Base-by-base conservation (phyloP, 2,329 filamentous ascomycete genomes). In the Talaromyces piceae region DNA sequence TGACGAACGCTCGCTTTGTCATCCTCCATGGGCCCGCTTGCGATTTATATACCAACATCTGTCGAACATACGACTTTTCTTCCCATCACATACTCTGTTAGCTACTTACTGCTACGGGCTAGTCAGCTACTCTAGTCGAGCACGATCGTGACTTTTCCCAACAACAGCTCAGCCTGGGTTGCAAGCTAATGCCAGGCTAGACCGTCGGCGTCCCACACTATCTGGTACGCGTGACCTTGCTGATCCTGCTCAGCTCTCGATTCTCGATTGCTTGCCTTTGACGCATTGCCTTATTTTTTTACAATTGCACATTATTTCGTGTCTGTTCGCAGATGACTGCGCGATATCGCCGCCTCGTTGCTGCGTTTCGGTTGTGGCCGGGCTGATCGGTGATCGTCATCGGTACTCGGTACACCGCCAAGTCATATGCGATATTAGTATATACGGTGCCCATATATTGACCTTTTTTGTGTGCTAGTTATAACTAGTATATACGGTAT, bases 321-420 rank as follows among this genome's bases (percentile, higher is more conserved):
- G n/a, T n/a, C n/a, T n/a, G n/a, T n/a, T n/a, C n/a, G 30, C 51
- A 53, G 20, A 49, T 46, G 51, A 49, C 51, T 41, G 51, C 51
- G 48, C 47, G 43, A 22, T 31, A 47, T 41, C 33, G 47, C 46
- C 9, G 25, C 18, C 23, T 31, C 25, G 18, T 49, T 25, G 27
- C 45, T 27, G 41, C 45, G 27, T 27, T 41, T 33, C 22, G 20
- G 33, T 53, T 47, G 33, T 26, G 31, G 28, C 47, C 51, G 12
- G 51, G 47, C 49, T 53, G 37, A 27, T 26, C 25, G 41, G 41
- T 16, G 23, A 30, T 18, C 22, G 9, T 2, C 5, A 11, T 22
- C 44, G n/a, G n/a, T n/a, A n/a, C n/a, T 20, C 12, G 6, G 13
- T 26, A 20, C 28, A 28, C 26, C 44, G 25, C 22, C 18, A 26